A percentile compares a stretch with the other conserved stretches of the same genome.
phyloP scores from a whole-genome alignment of 1,139 yeast species.

The Petasospora fabianii region DNA sequence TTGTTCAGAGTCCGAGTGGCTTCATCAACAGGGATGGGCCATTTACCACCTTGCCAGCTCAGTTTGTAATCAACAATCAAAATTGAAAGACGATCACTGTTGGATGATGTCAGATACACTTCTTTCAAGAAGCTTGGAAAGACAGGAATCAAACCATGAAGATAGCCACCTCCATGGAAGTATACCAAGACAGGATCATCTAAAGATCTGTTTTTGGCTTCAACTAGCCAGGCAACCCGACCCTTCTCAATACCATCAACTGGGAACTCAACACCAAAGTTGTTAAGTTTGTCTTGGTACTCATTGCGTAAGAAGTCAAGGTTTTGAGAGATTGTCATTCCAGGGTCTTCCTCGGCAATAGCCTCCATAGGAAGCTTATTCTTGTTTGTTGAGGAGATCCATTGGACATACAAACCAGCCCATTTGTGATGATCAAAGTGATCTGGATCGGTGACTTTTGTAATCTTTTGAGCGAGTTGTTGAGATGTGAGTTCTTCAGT shows the following conservation, averaged over 20 bases:
- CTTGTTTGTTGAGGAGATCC: slow-evolving; percentile 1
- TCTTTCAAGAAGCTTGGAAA: slow-evolving; percentile 29
- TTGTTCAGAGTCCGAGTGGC: slow-evolving; percentile 31
- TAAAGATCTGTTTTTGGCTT: slow-evolving; percentile 22
- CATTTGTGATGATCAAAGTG: slow-evolving; percentile 7
- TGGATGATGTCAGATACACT: slow-evolving; percentile 35
- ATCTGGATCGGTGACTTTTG: slow-evolving; percentile 1
- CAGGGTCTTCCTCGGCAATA: slow-evolving; percentile 6
- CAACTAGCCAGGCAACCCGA: slow-evolving; percentile 27
- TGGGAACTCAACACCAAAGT: slow-evolving; percentile 4
- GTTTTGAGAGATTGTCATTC: slow-evolving; percentile 4
- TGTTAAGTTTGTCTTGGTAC: slow-evolving; percentile 1
- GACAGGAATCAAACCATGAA: slow-evolving; percentile 31
- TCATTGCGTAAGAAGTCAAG: slow-evolving; percentile 1
- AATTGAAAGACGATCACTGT: slow-evolving; percentile 29
- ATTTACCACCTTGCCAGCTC: slow-evolving; percentile 30
- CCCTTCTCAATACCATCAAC: slow-evolving; percentile 13
- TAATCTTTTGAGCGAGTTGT: slow-evolving; percentile 1
- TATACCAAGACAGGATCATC: slow-evolving; percentile 31
- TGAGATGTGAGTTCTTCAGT: background rate
- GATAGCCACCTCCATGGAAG: slow-evolving; percentile 46
- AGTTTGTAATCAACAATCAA: slow-evolving; percentile 40
- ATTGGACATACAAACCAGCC: slow-evolving; percentile 1
- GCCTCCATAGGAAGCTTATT: slow-evolving; percentile 2
- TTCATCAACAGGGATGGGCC: slow-evolving; percentile 42